phyloP scores from a whole-genome alignment of 192 early-diverging fungal genomes.

The Coemansia sp. region DNA sequence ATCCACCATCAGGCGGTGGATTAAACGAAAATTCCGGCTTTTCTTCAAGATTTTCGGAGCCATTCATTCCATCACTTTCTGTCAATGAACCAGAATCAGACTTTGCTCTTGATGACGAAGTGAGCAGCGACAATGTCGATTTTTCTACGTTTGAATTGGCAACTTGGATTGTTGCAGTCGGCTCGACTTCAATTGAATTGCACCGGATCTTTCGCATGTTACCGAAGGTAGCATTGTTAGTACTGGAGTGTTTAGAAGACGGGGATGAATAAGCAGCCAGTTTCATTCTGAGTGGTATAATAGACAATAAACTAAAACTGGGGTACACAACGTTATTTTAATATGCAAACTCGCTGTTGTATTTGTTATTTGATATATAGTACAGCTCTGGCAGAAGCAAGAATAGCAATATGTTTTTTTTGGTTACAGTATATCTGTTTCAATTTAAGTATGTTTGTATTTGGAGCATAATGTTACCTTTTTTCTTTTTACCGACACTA shows the following conservation, averaged over 20 bases:
- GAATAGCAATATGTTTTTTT: not conserved
- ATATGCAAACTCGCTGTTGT: not conserved
- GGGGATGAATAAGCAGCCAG: not conserved
- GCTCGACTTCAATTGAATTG: conserved; percentile 3
- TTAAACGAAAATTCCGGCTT: conserved; percentile 18
- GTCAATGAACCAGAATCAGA: conserved; percentile 31
- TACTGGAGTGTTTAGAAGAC: not conserved
- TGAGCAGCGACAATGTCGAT: not conserved
- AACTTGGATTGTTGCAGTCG: not conserved
- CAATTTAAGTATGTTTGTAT: not conserved
- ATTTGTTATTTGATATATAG: not conserved
- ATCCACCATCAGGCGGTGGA: conserved; percentile 49
- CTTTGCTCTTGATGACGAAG: not conserved
- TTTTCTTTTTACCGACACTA: not conserved
- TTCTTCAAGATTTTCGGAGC: conserved; percentile 4
- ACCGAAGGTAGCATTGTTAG: not conserved
- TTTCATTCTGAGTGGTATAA: not conserved
- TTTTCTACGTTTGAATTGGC: not conserved
- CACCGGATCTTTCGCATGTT: not conserved
- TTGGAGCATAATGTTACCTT: not conserved
- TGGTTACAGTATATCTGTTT: not conserved
- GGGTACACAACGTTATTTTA: not conserved
- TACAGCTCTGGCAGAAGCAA: not conserved
- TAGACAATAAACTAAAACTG: not conserved
- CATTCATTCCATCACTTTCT: conserved; percentile 11